Conservation (phyloP, 768 basidiomycete genomes). For the Tylopilus plumbeoviolaceoides region DNA sequence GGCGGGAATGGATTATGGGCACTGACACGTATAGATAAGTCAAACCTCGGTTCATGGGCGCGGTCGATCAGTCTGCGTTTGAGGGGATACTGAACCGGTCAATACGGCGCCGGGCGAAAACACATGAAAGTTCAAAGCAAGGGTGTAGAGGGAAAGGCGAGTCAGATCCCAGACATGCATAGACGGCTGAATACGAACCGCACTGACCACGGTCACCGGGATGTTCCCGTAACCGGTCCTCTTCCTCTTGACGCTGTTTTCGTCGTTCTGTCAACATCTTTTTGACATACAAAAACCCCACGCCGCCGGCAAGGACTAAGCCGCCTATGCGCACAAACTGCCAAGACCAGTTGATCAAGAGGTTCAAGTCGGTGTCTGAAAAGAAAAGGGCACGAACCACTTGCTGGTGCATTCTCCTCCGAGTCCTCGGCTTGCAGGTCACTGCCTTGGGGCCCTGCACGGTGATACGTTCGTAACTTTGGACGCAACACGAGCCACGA, state of each 20-base stretch:
- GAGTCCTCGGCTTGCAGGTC: slow-evolving; percentile 1
- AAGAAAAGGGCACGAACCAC: slow-evolving; percentile 10
- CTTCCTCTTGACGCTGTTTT: slow-evolving; percentile 18
- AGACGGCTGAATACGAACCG: background rate
- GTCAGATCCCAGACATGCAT: slow-evolving; percentile 7
- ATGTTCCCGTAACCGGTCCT: slow-evolving; percentile 14
- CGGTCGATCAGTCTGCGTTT: slow-evolving; percentile 3
- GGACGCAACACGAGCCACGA: background rate
- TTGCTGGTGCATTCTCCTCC: slow-evolving; percentile 16
- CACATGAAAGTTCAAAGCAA: background rate
- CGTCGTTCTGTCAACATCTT: slow-evolving; percentile 26
- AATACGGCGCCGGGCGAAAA: background rate
- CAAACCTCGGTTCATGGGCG: slow-evolving; percentile 4
- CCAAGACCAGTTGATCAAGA: background rate
- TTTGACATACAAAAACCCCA: slow-evolving; percentile 30
- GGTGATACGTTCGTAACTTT: slow-evolving; percentile 1
- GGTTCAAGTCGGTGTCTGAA: background rate
- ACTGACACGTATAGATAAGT: background rate
- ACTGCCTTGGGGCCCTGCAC: background rate
- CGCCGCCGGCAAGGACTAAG: slow-evolving; percentile 27
- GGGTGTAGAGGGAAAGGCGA: background rate
- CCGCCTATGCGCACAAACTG: slow-evolving; percentile 26
- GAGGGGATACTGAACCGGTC: slow-evolving; percentile 1
- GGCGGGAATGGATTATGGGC: background rate
- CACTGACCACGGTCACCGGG: background rate